These are phyloP conservation scores for Neurospora sp. DNA, from an alignment of 495 filamentous ascomycete genomes.

Conservation along the genomic window DNA sequence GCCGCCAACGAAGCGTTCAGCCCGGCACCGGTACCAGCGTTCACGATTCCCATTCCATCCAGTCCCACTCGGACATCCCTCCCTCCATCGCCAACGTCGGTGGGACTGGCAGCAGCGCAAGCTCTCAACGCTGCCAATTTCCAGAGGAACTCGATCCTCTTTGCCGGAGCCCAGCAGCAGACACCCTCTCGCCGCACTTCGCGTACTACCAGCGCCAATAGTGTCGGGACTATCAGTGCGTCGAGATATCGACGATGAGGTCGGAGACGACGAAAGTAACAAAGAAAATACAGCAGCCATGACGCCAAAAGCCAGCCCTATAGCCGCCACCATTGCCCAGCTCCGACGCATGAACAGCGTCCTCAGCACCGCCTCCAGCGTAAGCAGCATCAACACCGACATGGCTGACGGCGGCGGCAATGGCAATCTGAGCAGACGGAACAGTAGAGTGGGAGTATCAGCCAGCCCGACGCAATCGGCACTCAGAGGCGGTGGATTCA, in stretches of 20 bases:
- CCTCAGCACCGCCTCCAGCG: conserved; percentile 10
- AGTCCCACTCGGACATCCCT: neutral
- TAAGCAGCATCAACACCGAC: conserved; percentile 1
- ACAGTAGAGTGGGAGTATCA: neutral
- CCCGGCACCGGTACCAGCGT: neutral
- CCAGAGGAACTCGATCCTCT: conserved; percentile 1
- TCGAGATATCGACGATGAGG: neutral
- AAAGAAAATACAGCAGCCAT: neutral
- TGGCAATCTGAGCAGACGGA: neutral
- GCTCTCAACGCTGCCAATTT: conserved; percentile 8
- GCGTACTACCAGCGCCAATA: neutral
- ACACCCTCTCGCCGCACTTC: neutral
- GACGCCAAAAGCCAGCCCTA: neutral
- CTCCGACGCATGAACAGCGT: conserved; percentile 19
- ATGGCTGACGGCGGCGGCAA: neutral
- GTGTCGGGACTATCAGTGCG: neutral
- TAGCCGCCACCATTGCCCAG: conserved; percentile 9
- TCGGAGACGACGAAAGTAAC: neutral
- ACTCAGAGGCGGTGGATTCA: neutral
- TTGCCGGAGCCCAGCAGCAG: neutral
- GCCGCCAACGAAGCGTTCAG: neutral
- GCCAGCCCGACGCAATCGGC: neutral
- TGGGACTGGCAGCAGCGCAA: neutral
- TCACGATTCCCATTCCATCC: neutral
- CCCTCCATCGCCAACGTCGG: neutral